Evolutionary conservation across 1,284 basidiomycete species (phyloP).

Genomic region (Phlebopus sp.): DNA sequence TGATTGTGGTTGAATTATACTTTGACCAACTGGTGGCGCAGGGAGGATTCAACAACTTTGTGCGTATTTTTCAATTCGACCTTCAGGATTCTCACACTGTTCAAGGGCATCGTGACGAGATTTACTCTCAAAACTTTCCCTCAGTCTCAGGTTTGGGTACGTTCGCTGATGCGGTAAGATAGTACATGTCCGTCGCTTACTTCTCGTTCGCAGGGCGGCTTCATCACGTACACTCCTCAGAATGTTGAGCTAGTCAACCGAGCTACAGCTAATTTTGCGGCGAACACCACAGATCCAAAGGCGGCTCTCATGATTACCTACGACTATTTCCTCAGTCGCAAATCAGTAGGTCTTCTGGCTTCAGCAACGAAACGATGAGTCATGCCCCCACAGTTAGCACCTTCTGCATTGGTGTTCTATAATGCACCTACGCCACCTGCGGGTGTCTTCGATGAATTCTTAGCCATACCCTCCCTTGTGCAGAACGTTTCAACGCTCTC

Average conservation of each 20-base stretch:
- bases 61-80: constrained; percentile 24
- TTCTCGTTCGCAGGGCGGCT: constrained; percentile 43
- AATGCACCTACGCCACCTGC: constrained; percentile 34
- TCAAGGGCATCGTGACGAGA: constrained; percentile 57
- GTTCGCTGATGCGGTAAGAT: constrained; percentile 6
- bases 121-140: constrained; percentile 52
- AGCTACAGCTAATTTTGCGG: constrained; percentile 47
- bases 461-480: constrained; percentile 32
- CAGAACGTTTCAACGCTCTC: constrained; percentile 33
- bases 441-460: constrained; percentile 40
- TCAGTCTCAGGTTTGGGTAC: constrained; percentile 57
- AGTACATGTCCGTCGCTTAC: background rate
- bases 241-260: constrained; percentile 16
- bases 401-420: constrained; percentile 34
- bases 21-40: constrained; percentile 15
- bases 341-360: background rate
- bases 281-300: constrained; percentile 54
- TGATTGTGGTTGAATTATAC: background rate
- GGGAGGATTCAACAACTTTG: constrained; percentile 62
- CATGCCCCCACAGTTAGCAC: constrained; percentile 10
- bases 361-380: background rate
- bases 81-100: background rate
- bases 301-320: constrained; percentile 51
- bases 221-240: constrained; percentile 38
- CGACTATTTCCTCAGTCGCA: constrained; percentile 34